Percentiles rank a stretch among this genome's conserved stretches.
These are phyloP conservation scores for Phytophthora ramorum DNA, from an alignment of 352 stramenopile species.

Conservation along the genomic window DNA sequence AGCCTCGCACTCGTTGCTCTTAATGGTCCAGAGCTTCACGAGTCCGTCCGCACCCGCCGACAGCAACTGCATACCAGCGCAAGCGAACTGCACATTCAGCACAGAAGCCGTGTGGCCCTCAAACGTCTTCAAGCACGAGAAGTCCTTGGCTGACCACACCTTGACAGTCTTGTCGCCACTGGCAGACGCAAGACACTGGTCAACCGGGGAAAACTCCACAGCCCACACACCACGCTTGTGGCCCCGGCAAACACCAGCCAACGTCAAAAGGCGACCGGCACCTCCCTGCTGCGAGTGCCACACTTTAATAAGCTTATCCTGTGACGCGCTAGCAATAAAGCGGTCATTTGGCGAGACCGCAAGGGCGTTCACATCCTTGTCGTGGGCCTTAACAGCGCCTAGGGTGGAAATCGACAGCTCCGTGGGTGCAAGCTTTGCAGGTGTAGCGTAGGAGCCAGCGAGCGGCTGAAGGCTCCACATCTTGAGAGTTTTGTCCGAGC, in stretches of 20 bases:
- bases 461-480: slow-evolving; percentile 94
- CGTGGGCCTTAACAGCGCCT: slow-evolving; percentile 86
- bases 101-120: slow-evolving; percentile 93
- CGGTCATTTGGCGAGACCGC: slow-evolving; percentile 97
- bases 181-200: slow-evolving; percentile 95
- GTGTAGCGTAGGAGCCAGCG: slow-evolving; percentile 44
- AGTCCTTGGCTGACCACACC: slow-evolving; percentile 97
- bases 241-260: slow-evolving; percentile 94
- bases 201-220: slow-evolving; percentile 96
- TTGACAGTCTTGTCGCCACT: slow-evolving; percentile 97
- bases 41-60: slow-evolving; percentile 96
- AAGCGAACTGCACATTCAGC: slow-evolving; percentile 91
- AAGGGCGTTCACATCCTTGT: slow-evolving; percentile 98
- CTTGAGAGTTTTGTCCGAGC: slow-evolving; percentile 98
- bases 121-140: slow-evolving; percentile 97
- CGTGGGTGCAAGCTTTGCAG: slow-evolving; percentile 38
- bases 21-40: slow-evolving; percentile 98
- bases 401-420: slow-evolving; percentile 67
- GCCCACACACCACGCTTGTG: slow-evolving; percentile 98
- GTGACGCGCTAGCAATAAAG: slow-evolving; percentile 96
- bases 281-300: slow-evolving; percentile 87
- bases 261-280: slow-evolving; percentile 75
- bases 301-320: slow-evolving; percentile 99
- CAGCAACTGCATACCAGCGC: slow-evolving; percentile 93
- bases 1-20: slow-evolving; percentile 97